Conservation (phyloP, 257 asterid genomes). For the Salvia splendens region DNA sequence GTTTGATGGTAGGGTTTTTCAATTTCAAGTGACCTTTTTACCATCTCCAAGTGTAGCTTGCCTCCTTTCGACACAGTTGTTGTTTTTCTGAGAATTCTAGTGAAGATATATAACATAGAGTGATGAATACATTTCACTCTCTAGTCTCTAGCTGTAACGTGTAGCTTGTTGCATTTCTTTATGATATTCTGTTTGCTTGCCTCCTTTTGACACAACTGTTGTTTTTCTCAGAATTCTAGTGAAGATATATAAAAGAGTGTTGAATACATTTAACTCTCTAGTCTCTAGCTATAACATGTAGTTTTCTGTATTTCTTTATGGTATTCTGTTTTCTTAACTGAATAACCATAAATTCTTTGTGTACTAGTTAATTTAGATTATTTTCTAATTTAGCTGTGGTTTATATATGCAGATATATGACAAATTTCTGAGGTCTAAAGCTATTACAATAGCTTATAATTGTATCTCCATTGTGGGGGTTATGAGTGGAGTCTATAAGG, state of each 20-base stretch:
- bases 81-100: slow-evolving; percentile 12
- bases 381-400: slow-evolving; percentile 29
- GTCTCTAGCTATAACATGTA: no score
- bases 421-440: slow-evolving; percentile 69
- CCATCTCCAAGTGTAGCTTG: background rate
- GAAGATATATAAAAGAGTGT: slow-evolving; percentile 1
- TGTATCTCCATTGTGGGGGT: slow-evolving; percentile 81
- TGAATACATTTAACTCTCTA: background rate
- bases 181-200: background rate
- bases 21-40: background rate
- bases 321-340: slow-evolving; percentile 10
- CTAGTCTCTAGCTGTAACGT: slow-evolving; percentile 13
- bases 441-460: slow-evolving; percentile 74
- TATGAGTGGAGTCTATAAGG: slow-evolving; percentile 93
- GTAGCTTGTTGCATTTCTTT: slow-evolving; percentile 17
- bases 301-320: slow-evolving; percentile 2
- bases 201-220: slow-evolving; percentile 18
- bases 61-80: slow-evolving; percentile 17
- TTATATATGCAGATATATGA: slow-evolving; percentile 69
- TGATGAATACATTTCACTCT: background rate
- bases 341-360: slow-evolving; percentile 14
- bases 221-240: slow-evolving; percentile 9
- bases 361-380: slow-evolving; percentile 19
- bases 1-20: slow-evolving; percentile 15
- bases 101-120: background rate